Evolutionary conservation across 2,329 filamentous ascomycete genomes (phyloP), one percentile per base, ranked within the genome.

Genomic region (Clarireedia hainanense): DNA sequence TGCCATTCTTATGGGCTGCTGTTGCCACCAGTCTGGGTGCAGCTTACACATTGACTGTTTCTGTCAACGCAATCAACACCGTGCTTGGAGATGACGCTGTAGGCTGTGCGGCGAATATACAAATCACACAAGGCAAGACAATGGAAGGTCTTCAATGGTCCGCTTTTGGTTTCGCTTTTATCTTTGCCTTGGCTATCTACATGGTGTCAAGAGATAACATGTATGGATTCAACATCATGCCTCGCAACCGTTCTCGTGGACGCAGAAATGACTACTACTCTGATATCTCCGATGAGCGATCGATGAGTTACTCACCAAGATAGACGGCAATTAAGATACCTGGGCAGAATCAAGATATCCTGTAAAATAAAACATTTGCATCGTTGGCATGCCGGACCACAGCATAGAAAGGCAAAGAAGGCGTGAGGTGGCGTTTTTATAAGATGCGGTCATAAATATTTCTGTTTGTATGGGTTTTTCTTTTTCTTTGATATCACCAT

Each of bases 91-190:
- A 36, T 27, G 4, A 27, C 5, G 43, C 26, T 15, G 27, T 36
- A 47, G 43, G 51, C 23, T 52, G 50, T 23, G 24, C 40, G 10
- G 51, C 42, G 24, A 53, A 53, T 14, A 42, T 53, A 7, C 40
- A 53, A 6, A 47, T 53, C 23, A 26, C 36, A 26, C 40, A 46
- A 27, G 51, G 51, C 12, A 46, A 47, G 34, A 47, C 40, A 14
- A n/a, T 53, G 5, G 40, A 47, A 37, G 51, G 51, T n/a, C 51
- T 53, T 4, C 27, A 53, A 14, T 53, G 51, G 51, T 42, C 40
- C 26, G 24, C 40, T 10, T 47, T 36, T 17, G 51, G 6, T n/a
- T 53, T 53, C n/a, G 42, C 51, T 26, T n/a, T 47, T 10, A 17
- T 53, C 9, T 53, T 53, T 20, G 30, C 51, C 24, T 36, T 47